phyloP scores from a whole-genome alignment of 139 green algal species.

The Monoraphidium neglectum region DNA sequence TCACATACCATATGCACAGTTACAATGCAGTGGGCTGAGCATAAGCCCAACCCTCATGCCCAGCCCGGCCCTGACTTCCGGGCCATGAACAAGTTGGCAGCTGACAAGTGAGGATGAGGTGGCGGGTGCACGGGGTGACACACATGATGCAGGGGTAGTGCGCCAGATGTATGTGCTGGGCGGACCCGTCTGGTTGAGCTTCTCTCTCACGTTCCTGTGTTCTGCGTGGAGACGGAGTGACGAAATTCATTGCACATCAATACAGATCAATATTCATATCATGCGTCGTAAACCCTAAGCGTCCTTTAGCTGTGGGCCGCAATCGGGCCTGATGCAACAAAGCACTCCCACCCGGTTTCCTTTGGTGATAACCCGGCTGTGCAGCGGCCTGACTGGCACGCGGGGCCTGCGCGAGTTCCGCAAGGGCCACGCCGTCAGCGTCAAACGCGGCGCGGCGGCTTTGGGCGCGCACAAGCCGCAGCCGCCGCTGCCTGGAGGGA shows the following conservation, averaged over 20 bases:
- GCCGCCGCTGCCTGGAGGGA: conserved; percentile 10
- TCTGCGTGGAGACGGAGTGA: no score
- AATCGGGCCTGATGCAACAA: background rate
- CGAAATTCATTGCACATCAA: no score
- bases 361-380: no score
- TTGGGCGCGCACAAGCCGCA: no score
- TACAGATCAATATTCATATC: no score
- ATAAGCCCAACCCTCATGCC: conserved; percentile 44
- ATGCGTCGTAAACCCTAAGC: no score
- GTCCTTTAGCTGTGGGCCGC: background rate
- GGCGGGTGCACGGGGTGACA: background rate
- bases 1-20: conserved; percentile 16
- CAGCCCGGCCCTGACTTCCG: conserved; percentile 51
- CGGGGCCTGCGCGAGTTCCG: background rate
- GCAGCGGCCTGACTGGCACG: background rate
- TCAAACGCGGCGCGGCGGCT: conserved; percentile 12
- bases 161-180: background rate
- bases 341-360: no score
- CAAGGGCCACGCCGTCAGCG: background rate
- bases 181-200: no score
- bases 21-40: conserved; percentile 48
- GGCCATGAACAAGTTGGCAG: conserved; percentile 56
- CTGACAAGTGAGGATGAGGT: conserved; percentile 27
- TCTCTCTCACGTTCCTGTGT: no score
- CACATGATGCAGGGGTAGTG: background rate